Evolutionary conservation across 441 rosid genomes (phyloP).

Genomic region (Gossypium trilobum): DNA sequence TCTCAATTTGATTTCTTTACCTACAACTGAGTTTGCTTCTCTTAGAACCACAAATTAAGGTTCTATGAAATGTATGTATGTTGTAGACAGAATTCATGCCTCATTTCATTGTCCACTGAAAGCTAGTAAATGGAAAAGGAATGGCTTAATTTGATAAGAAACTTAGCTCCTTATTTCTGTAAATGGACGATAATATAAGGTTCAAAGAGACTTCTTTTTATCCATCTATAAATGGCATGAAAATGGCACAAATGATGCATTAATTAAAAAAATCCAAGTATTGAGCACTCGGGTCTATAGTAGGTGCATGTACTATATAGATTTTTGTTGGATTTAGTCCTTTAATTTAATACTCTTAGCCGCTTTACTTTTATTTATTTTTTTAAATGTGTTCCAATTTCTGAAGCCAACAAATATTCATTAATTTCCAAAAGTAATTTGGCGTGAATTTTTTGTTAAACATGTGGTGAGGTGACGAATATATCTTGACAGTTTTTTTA

Average conservation of each 20-base stretch:
- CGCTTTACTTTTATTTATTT: too few species aligned
- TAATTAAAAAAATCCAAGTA: background rate
- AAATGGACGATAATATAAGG: background rate
- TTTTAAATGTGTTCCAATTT: too few species aligned
- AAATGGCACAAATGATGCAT: background rate
- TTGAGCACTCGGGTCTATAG: background rate
- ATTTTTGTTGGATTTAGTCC: too few species aligned
- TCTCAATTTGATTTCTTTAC: background rate
- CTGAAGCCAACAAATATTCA: too few species aligned
- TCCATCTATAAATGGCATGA: background rate
- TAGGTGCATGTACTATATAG: too few species aligned
- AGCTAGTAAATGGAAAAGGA: background rate
- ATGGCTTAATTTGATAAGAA: conserved; percentile 3
- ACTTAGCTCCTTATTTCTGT: background rate
- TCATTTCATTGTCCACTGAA: background rate
- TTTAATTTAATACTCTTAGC: too few species aligned
- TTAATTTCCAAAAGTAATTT: too few species aligned
- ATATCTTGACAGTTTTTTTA: too few species aligned
- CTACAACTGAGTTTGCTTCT: background rate
- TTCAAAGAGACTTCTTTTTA: background rate
- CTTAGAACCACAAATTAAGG: background rate
- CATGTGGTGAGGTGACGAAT: too few species aligned
- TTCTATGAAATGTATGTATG: background rate
- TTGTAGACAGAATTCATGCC: background rate
- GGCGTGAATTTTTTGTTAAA: too few species aligned